A percentile compares a stretch with the other conserved stretches of the same genome.
Evolutionary conservation across 352 stramenopile genomes (phyloP).

Genomic region (Pythium myriotylum): DNA sequence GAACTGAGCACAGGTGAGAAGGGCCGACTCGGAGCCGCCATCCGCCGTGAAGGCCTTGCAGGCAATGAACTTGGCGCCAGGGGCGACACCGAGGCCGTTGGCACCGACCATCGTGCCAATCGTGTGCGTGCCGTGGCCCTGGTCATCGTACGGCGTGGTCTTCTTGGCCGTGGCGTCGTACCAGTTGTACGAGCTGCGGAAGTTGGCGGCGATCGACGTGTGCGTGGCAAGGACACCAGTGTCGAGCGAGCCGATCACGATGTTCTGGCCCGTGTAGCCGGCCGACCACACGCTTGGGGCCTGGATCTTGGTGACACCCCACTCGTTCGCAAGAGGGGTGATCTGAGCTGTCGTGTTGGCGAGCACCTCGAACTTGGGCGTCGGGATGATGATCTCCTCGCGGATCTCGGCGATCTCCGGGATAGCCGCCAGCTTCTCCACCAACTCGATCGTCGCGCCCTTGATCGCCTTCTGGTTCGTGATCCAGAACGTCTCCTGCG

Average conservation of each 20-base stretch:
- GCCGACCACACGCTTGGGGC: slow-evolving; percentile 32
- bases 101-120: slow-evolving; percentile 33
- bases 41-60: not conserved
- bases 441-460: slow-evolving; percentile 24
- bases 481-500: slow-evolving; percentile 31
- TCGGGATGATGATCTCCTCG: slow-evolving; percentile 16
- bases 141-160: slow-evolving; percentile 25
- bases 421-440: slow-evolving; percentile 27
- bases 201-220: slow-evolving; percentile 30
- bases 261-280: slow-evolving; percentile 27
- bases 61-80: slow-evolving; percentile 12
- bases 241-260: slow-evolving; percentile 40
- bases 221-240: slow-evolving; percentile 34
- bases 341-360: slow-evolving; percentile 3
- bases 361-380: slow-evolving; percentile 1
- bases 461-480: slow-evolving; percentile 33
- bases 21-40: slow-evolving; percentile 21
- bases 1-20: slow-evolving; percentile 37
- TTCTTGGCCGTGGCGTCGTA: slow-evolving; percentile 31
- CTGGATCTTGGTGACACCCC: slow-evolving; percentile 33
- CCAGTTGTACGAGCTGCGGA: slow-evolving; percentile 31
- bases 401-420: slow-evolving; percentile 21
- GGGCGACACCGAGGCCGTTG: slow-evolving; percentile 39
- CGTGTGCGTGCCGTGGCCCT: slow-evolving; percentile 29
- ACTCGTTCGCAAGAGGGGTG: slow-evolving; percentile 19